Conservation (phyloP, 2,329 filamentous ascomycete species). For the Fusarium fracticaudum region DNA sequence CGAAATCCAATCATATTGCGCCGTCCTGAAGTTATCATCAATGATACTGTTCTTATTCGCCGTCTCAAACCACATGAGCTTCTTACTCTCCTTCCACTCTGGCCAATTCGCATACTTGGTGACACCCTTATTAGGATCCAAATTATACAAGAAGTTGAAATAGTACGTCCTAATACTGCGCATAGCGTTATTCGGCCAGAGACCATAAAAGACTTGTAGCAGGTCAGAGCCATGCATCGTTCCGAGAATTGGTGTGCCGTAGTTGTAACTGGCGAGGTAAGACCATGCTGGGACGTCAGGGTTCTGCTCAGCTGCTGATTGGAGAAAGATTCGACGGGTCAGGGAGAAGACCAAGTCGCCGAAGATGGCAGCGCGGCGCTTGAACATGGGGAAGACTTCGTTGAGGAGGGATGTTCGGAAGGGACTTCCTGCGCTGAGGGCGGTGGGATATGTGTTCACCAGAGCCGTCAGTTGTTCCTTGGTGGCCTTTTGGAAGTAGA, state of each 20-base stretch:
- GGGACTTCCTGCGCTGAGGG: conserved; percentile 69
- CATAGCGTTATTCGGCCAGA: conserved; percentile 70
- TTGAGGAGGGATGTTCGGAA: conserved; percentile 76
- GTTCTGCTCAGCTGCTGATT: conserved; percentile 54
- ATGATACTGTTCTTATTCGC: conserved; percentile 45
- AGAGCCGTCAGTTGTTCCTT: conserved; percentile 61
- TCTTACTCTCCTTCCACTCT: conserved; percentile 53
- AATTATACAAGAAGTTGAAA: conserved; percentile 74
- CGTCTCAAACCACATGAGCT: conserved; percentile 60
- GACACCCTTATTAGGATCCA: conserved; percentile 72
- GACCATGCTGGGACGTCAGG: conserved; percentile 76
- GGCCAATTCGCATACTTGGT: conserved; percentile 54
- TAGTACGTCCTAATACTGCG: conserved; percentile 74
- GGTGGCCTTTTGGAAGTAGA: conserved; percentile 69
- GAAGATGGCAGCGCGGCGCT: conserved; percentile 77
- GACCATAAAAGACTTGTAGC: conserved; percentile 73
- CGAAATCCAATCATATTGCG: conserved; percentile 42
- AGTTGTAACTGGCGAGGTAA: conserved; percentile 77
- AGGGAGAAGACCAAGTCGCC: conserved; percentile 82
- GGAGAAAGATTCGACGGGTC: conserved; percentile 72
- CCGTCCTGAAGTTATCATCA: conserved; percentile 51
- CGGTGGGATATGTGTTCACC: conserved; percentile 70
- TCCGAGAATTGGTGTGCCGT: conserved; percentile 76
- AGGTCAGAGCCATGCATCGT: conserved; percentile 80
- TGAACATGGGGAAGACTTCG: conserved; percentile 79